These are phyloP conservation scores for Pichiaceae sp. DNA, from an alignment of 1,139 yeast species.

Conservation along the genomic window DNA sequence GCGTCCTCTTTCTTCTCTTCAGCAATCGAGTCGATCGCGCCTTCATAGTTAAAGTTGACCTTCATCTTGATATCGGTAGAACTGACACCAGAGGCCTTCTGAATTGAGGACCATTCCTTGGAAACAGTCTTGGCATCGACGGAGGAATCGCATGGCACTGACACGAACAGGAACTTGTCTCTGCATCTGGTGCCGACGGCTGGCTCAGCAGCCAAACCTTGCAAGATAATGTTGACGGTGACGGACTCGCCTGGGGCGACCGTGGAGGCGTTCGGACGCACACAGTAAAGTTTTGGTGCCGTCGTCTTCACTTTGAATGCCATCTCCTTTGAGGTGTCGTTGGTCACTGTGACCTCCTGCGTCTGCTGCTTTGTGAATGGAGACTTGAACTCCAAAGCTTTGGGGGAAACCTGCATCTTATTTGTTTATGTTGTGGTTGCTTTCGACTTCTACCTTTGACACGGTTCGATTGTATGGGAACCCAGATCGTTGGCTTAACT, in stretches of 20 bases:
- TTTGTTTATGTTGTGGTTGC: too few species aligned
- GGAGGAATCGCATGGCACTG: slow-evolving; percentile 62
- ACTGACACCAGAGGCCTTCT: slow-evolving; percentile 51
- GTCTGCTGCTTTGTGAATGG: slow-evolving; percentile 72
- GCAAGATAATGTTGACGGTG: slow-evolving; percentile 75
- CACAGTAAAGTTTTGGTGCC: slow-evolving; percentile 91
- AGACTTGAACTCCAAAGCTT: slow-evolving; percentile 58
- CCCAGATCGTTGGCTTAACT: not conserved
- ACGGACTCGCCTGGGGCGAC: slow-evolving; percentile 67
- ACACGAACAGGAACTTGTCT: slow-evolving; percentile 87
- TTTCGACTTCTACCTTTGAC: not conserved
- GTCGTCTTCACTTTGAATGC: slow-evolving; percentile 98
- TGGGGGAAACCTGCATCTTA: slow-evolving; percentile 55
- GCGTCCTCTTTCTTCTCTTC: slow-evolving; percentile 10
- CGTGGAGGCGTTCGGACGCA: slow-evolving; percentile 87
- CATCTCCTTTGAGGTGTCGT: slow-evolving; percentile 42
- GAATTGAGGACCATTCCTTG: slow-evolving; percentile 67
- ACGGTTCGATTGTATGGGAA: slow-evolving; percentile 1
- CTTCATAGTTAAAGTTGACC: slow-evolving; percentile 47
- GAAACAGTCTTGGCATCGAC: slow-evolving; percentile 52
- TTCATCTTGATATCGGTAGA: slow-evolving; percentile 63
- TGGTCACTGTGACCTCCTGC: slow-evolving; percentile 58
- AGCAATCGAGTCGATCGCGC: slow-evolving; percentile 17
- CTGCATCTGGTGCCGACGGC: slow-evolving; percentile 67
- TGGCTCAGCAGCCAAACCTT: slow-evolving; percentile 75